Conservation (phyloP, 208 protist species). For the Trypanosoma boissoni region DNA sequence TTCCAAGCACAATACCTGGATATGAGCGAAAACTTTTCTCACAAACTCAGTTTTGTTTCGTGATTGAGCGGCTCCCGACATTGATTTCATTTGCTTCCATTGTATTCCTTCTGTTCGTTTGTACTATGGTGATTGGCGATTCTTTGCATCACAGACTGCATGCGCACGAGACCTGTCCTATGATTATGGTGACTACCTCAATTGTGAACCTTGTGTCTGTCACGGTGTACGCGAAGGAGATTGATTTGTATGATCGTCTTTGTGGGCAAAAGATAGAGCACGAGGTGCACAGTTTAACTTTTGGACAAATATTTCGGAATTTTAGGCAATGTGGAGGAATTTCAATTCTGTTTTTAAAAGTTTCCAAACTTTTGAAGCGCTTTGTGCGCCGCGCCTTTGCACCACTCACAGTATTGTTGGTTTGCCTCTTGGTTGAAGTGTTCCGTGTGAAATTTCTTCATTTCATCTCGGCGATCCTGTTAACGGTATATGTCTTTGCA, state of each 20-base stretch:
- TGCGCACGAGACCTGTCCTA: conserved; percentile 23
- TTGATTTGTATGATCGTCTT: conserved; percentile 50
- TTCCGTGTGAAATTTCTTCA: conserved; percentile 1
- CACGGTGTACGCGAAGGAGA: conserved; percentile 37
- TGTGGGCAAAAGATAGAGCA: conserved; percentile 25
- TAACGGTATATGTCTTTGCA: conserved; percentile 31
- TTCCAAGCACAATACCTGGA: not conserved
- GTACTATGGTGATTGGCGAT: conserved; percentile 49
- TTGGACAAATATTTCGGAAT: not conserved
- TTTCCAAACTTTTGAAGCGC: not conserved
- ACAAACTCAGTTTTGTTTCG: conserved; percentile 62
- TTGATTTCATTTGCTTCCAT: conserved; percentile 47
- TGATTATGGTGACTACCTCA: conserved; percentile 26
- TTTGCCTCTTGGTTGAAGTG: conserved; percentile 16
- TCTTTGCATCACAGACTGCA: conserved; percentile 40
- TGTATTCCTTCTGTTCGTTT: conserved; percentile 64
- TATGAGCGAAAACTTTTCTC: too few relatives aligned
- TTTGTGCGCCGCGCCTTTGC: conserved; percentile 7
- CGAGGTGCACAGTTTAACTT: conserved; percentile 15
- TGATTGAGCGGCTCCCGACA: conserved; percentile 38
- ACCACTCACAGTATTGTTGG: conserved; percentile 5
- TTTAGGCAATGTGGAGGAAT: not conserved
- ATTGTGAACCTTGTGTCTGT: conserved; percentile 35
- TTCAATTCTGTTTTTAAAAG: not conserved
- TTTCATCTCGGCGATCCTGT: conserved; percentile 16